Evolutionary conservation across 805 yeast species (phyloP).

Genomic region (Kodamaea laetipori): DNA sequence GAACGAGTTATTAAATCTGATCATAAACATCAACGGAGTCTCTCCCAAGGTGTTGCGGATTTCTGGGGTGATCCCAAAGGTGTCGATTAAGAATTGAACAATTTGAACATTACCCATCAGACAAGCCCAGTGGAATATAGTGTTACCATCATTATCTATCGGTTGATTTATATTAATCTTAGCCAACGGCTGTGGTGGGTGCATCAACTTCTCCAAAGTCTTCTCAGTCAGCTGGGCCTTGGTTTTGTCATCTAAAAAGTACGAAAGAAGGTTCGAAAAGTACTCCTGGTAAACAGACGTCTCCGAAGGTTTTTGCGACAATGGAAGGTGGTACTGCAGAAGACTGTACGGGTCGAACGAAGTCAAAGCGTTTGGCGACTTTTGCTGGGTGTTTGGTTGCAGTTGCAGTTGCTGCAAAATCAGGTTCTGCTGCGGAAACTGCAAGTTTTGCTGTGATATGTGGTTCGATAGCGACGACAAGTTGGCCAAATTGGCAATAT

Average conservation of each 20-base stretch:
- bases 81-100: conserved; percentile 59
- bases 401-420: conserved; percentile 6
- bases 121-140: conserved; percentile 95
- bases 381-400: conserved; percentile 8
- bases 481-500: conserved; percentile 3
- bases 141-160: conserved; percentile 90
- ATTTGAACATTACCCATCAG: conserved; percentile 78
- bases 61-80: conserved; percentile 67
- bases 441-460: conserved; percentile 8
- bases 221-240: conserved; percentile 25
- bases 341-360: conserved; percentile 39
- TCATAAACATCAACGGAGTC: conserved; percentile 64
- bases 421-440: conserved; percentile 9
- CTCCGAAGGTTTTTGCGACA: conserved; percentile 20
- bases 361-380: neutral
- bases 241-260: conserved; percentile 49
- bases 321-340: conserved; percentile 43
- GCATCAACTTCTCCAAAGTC: conserved; percentile 37
- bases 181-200: conserved; percentile 56
- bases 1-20: conserved; percentile 42
- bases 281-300: conserved; percentile 37
- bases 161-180: conserved; percentile 77
- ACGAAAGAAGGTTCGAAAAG: conserved; percentile 49
- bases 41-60: conserved; percentile 84
- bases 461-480: conserved; percentile 3